Evolutionary conservation across 2,329 filamentous ascomycete species (phyloP).

Genomic region (Colletotrichum kahawae): DNA sequence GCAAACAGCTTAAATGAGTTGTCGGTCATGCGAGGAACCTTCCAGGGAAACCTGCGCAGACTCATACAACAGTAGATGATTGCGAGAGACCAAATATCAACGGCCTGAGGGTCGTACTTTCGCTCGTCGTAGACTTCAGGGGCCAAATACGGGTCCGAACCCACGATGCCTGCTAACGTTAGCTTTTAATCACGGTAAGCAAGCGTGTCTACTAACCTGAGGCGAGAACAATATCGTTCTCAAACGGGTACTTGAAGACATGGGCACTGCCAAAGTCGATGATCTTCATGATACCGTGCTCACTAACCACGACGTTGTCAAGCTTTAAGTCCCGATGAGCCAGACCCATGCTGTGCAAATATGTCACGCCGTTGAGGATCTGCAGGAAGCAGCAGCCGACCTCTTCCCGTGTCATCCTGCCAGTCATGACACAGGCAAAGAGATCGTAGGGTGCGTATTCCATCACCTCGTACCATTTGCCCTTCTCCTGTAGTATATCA

Average conservation of each 20-base stretch:
- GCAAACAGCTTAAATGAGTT: slow-evolving; percentile 96
- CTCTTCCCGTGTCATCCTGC: slow-evolving; percentile 93
- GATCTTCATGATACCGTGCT: slow-evolving; percentile 97
- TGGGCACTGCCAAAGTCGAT: slow-evolving; percentile 98
- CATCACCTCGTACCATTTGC: slow-evolving; percentile 98
- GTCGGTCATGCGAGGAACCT: slow-evolving; percentile 87
- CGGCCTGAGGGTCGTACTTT: slow-evolving; percentile 91
- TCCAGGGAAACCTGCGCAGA: slow-evolving; percentile 93
- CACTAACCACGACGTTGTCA: slow-evolving; percentile 97
- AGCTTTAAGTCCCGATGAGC: slow-evolving; percentile 95
- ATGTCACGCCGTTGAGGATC: slow-evolving; percentile 92
- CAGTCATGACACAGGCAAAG: slow-evolving; percentile 98
- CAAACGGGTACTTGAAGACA: slow-evolving; percentile 97
- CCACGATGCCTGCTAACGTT: slow-evolving; percentile 61
- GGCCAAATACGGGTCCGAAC: slow-evolving; percentile 93
- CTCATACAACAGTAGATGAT: slow-evolving; percentile 99
- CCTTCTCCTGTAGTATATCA: slow-evolving; percentile 93
- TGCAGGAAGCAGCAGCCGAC: slow-evolving; percentile 91
- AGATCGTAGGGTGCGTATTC: slow-evolving; percentile 96
- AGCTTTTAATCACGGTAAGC: not conserved
- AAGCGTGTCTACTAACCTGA: slow-evolving; percentile 64
- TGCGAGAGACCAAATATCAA: slow-evolving; percentile 96
- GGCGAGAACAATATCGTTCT: slow-evolving; percentile 82
- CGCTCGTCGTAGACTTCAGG: slow-evolving; percentile 95
- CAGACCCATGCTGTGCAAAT: slow-evolving; percentile 92